Percentiles rank a stretch among this genome's conserved stretches.
phyloP scores from a whole-genome alignment of 2,329 filamentous ascomycete species.

The Aureobasidium melanogenum region DNA sequence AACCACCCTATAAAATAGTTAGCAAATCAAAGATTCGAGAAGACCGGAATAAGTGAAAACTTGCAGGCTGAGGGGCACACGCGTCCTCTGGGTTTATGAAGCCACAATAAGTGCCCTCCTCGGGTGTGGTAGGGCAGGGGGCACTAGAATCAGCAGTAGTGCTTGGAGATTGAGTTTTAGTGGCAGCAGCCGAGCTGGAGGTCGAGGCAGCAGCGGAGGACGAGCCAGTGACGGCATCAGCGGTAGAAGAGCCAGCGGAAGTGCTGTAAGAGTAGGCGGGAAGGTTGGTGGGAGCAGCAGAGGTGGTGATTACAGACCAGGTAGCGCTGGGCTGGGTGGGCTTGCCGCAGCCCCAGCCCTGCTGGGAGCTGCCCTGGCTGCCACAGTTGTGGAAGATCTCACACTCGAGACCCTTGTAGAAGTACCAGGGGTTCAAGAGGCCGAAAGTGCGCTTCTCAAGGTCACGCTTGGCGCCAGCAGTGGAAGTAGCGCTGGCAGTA shows the following conservation, averaged over 20 bases:
- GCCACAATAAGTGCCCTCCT: constrained; percentile 28
- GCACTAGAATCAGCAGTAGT: constrained; percentile 18
- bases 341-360: background rate
- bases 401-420: constrained; percentile 9
- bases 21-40: background rate
- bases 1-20: constrained; percentile 18
- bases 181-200: background rate
- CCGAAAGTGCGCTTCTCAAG: constrained; percentile 8
- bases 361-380: background rate
- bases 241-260: background rate
- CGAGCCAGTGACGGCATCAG: background rate
- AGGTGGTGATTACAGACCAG: constrained; percentile 12
- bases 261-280: constrained; percentile 8
- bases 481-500: constrained; percentile 10
- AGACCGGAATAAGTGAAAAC: background rate
- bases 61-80: constrained; percentile 24
- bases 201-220: constrained; percentile 9
- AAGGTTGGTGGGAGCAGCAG: constrained; percentile 3
- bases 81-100: constrained; percentile 31
- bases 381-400: constrained; percentile 11
- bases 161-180: background rate
- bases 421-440: background rate
- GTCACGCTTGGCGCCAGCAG: constrained; percentile 9
- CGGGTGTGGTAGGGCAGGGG: constrained; percentile 23
- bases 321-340: constrained; percentile 5